Base-by-base conservation (phyloP, 768 basidiomycete genomes). In the Lentinula lateritia region DNA sequence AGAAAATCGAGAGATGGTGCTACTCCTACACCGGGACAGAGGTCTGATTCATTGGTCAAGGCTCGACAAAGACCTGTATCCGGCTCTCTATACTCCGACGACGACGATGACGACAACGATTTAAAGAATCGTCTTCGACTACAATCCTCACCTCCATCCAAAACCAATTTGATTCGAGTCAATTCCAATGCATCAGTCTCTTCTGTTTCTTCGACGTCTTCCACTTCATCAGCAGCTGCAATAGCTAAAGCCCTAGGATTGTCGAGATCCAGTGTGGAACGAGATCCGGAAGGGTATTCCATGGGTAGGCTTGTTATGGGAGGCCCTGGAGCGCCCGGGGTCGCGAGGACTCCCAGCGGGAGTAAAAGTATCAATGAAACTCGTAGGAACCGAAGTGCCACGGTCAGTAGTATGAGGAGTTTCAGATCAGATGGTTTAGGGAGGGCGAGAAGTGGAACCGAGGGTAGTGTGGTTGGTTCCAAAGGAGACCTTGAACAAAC, bases 191-290 rank as follows among this genome's bases (percentile, higher is more conserved):
- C 32, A 2, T 38, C 52, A 20, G 48, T 52, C 66, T 71, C 65
- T 50, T 65, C 34, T 61, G 67, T 34, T 43, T 61, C 9, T 64
- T 66, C 41, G 58, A 15, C 54, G 4, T 62, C 61, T 36, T 62
- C 65, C 9, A 58, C 57, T 8, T 62, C 45, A n/a, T 39, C 59
- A 38, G 78, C 80, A 8, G 64, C 74, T 0, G 68, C 67, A 13
- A 73, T 81, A 58, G 79, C 80, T 0, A 75, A 76, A 43, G 80
- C 80, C 7, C 69, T 81, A 16, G 80, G 80, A 8, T 65, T 78
- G 6, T 78, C 78, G 6, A 74, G 74, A 63, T 75, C 75, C 16
- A 72, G 75, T n/a, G 15, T 38, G 34, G 53, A 39, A n/a, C 52
- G 34, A 35, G 52, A n/a, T 28, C 73, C 78, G 20, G 72, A 70